phyloP scores from a whole-genome alignment of 306 rosid genomes.

The Dalbergia cochinchinensis region DNA sequence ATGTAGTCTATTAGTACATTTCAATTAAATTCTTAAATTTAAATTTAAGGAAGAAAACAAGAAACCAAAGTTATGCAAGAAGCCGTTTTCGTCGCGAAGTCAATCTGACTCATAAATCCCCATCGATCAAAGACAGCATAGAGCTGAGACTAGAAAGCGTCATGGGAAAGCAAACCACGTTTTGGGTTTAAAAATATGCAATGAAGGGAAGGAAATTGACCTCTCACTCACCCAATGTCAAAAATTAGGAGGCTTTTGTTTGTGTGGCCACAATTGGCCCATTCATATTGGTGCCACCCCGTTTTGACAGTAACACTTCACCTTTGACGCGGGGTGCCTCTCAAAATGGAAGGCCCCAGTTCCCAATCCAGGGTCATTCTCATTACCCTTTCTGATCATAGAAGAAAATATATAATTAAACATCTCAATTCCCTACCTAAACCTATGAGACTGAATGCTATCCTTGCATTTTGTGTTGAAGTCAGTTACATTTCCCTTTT shows the following conservation, averaged over 20 bases:
- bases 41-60: too few species aligned
- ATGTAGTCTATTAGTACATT: too few species aligned
- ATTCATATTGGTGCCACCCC: slow-evolving; percentile 37
- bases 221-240: slow-evolving; percentile 20
- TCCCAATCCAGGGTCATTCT: neutral
- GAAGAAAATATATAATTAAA: neutral
- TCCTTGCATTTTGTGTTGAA: slow-evolving; percentile 19
- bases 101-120: slow-evolving; percentile 15
- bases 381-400: neutral
- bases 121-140: neutral
- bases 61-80: neutral
- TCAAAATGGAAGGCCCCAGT: slow-evolving; percentile 23
- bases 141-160: neutral
- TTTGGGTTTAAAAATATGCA: slow-evolving; percentile 1
- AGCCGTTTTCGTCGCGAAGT: neutral
- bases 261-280: slow-evolving; percentile 15
- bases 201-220: slow-evolving; percentile 23
- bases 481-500: neutral
- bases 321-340: slow-evolving; percentile 21
- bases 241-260: neutral
- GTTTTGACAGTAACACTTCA: slow-evolving; percentile 47
- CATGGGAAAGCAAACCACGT: neutral
- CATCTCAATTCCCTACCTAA: neutral
- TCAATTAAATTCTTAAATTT: too few species aligned
- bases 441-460: slow-evolving; percentile 18